Evolutionary conservation across 495 filamentous ascomycete genomes (phyloP).

Genomic region (Tuber brumale): DNA sequence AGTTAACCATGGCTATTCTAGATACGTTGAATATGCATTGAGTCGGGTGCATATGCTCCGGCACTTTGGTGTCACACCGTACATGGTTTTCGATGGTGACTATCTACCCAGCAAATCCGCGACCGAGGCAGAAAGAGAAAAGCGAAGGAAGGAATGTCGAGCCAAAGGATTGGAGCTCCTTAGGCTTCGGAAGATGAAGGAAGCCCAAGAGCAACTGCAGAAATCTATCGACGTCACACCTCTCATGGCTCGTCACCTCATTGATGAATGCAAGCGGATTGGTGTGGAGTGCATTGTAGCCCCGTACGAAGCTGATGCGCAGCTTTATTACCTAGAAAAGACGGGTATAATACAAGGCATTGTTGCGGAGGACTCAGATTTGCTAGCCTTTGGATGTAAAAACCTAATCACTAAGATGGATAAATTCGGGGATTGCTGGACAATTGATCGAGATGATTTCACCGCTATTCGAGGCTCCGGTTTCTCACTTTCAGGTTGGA

Average conservation of each 20-base stretch:
- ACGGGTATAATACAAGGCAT: slow-evolving; percentile 77
- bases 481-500: slow-evolving; percentile 84
- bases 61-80: slow-evolving; percentile 86
- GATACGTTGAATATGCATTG: slow-evolving; percentile 88
- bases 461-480: slow-evolving; percentile 65
- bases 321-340: slow-evolving; percentile 86
- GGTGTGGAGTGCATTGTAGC: slow-evolving; percentile 85
- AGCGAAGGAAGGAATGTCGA: slow-evolving; percentile 64
- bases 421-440: slow-evolving; percentile 83
- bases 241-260: slow-evolving; percentile 84
- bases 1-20: slow-evolving; percentile 42
- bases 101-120: slow-evolving; percentile 88
- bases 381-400: slow-evolving; percentile 90
- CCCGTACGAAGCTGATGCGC: slow-evolving; percentile 95
- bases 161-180: slow-evolving; percentile 70
- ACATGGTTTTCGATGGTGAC: slow-evolving; percentile 93
- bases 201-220: slow-evolving; percentile 81
- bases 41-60: slow-evolving; percentile 85
- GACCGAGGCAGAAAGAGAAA: slow-evolving; percentile 57
- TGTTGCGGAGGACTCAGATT: slow-evolving; percentile 92
- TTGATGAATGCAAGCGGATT: slow-evolving; percentile 78
- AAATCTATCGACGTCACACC: slow-evolving; percentile 96
- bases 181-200: slow-evolving; percentile 65
- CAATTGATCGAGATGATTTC: slow-evolving; percentile 83
- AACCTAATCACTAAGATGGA: slow-evolving; percentile 89